phyloP scores from a whole-genome alignment of 164 flowering plant genomes.

The Brasenia schreberi region DNA sequence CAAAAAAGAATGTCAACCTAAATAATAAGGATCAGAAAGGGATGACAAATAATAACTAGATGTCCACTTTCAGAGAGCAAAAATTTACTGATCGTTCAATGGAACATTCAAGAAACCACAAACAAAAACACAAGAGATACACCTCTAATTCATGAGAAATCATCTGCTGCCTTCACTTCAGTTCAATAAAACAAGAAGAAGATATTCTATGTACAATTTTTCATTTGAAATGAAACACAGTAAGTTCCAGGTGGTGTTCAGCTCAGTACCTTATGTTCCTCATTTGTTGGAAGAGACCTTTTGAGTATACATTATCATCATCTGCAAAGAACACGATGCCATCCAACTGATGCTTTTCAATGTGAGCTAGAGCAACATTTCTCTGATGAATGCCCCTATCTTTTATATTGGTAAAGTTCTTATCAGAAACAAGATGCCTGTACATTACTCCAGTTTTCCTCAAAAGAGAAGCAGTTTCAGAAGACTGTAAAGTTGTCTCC shows the following conservation, averaged over 20 bases:
- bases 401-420: constrained; percentile 37
- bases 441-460: constrained; percentile 74
- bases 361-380: constrained; percentile 73
- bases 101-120: neutral
- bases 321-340: constrained; percentile 89
- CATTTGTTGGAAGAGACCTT: constrained; percentile 56
- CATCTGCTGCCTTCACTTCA: neutral
- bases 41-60: neutral
- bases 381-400: constrained; percentile 44
- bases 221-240: neutral
- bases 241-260: neutral
- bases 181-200: neutral
- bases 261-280: constrained; percentile 59
- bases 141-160: neutral
- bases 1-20: too few relatives aligned
- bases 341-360: constrained; percentile 76
- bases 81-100: too few relatives aligned
- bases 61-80: neutral
- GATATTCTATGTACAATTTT: neutral
- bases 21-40: too few relatives aligned
- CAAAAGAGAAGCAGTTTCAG: constrained; percentile 63
- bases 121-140: neutral
- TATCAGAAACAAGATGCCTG: constrained; percentile 66
- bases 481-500: constrained; percentile 63
- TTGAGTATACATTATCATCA: constrained; percentile 47